Conservation (phyloP, 805 yeast genomes). For the Kazachstania psychrophila region DNA sequence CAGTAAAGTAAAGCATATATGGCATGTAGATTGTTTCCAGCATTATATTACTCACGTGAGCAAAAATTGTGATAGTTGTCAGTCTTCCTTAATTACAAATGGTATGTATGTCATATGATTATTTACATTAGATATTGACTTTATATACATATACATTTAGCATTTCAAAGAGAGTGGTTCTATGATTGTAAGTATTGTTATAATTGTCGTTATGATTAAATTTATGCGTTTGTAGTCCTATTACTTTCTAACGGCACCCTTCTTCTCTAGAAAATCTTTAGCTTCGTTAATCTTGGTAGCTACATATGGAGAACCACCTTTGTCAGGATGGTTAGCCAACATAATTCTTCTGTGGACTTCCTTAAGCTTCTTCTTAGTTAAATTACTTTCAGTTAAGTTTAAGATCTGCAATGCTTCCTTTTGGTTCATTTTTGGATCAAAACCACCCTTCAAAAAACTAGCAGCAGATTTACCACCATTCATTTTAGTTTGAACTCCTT, state of each 20-base stretch:
- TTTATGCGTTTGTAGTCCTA: no score
- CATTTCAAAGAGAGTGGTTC: no score
- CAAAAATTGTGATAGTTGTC: constrained; percentile 15
- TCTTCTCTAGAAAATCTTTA: constrained; percentile 40
- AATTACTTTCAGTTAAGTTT: constrained; percentile 57
- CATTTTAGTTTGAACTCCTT: constrained; percentile 30
- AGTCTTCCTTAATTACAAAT: constrained; percentile 10
- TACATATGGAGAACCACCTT: constrained; percentile 83
- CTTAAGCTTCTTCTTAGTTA: constrained; percentile 58
- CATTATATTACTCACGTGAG: constrained; percentile 24
- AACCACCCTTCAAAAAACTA: constrained; percentile 71
- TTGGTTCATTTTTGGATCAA: constrained; percentile 83
- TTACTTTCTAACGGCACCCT: constrained; percentile 14
- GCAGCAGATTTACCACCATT: constrained; percentile 48
- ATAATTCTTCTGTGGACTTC: constrained; percentile 80
- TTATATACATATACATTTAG: not conserved
- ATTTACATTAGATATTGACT: not conserved
- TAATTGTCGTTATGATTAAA: no score
- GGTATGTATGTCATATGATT: constrained; percentile 18
- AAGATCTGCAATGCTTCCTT: constrained; percentile 83
- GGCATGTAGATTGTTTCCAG: constrained; percentile 28
- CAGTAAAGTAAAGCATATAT: constrained; percentile 6
- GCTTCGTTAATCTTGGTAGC: constrained; percentile 94
- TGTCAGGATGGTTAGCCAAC: constrained; percentile 91
- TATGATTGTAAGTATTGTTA: no score